Conservation (phyloP, 2,329 filamentous ascomycete genomes). For the Rugonectria rugulosa region DNA sequence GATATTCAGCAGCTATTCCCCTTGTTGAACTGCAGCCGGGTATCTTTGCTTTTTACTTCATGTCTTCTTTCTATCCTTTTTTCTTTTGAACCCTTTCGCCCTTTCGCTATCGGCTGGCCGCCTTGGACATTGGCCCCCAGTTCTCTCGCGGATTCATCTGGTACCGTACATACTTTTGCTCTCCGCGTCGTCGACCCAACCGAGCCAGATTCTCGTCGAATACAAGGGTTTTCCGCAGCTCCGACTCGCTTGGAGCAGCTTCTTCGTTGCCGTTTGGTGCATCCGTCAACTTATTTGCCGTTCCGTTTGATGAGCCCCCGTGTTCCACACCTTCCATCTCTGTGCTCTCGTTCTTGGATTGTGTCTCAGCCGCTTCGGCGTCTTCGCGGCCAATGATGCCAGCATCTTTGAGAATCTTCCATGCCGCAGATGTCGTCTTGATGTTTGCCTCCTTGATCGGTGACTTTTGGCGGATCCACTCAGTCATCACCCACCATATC, state of each 20-base stretch:
- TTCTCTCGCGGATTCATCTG: slow-evolving; percentile 90
- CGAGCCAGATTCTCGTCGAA: slow-evolving; percentile 83
- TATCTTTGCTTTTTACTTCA: not conserved
- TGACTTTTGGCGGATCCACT: slow-evolving; percentile 84
- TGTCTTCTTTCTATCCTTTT: not conserved
- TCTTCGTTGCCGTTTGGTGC: slow-evolving; percentile 33
- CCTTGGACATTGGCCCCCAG: slow-evolving; percentile 84
- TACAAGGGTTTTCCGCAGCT: slow-evolving; percentile 64
- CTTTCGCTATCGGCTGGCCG: slow-evolving; percentile 64
- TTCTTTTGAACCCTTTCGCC: not conserved
- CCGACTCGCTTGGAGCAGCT: slow-evolving; percentile 34
- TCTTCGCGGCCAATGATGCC: slow-evolving; percentile 48
- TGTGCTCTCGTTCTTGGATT: slow-evolving; percentile 36
- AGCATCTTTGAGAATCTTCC: slow-evolving; percentile 65
- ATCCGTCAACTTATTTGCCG: slow-evolving; percentile 21
- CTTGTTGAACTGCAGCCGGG: not conserved
- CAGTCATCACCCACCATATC: slow-evolving; percentile 92
- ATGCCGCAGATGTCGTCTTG: slow-evolving; percentile 74
- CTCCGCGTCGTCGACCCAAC: slow-evolving; percentile 72
- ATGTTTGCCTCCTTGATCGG: slow-evolving; percentile 79
- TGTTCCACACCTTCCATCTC: slow-evolving; percentile 51
- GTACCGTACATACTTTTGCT: slow-evolving; percentile 81
- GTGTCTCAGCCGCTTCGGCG: slow-evolving; percentile 26
- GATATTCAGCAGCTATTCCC: not conserved
- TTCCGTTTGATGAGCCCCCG: slow-evolving; percentile 17